Evolutionary conservation across 306 rosid species (phyloP), one percentile per base, ranked within the genome.

Genomic region (Echinosophora koreensis): DNA sequence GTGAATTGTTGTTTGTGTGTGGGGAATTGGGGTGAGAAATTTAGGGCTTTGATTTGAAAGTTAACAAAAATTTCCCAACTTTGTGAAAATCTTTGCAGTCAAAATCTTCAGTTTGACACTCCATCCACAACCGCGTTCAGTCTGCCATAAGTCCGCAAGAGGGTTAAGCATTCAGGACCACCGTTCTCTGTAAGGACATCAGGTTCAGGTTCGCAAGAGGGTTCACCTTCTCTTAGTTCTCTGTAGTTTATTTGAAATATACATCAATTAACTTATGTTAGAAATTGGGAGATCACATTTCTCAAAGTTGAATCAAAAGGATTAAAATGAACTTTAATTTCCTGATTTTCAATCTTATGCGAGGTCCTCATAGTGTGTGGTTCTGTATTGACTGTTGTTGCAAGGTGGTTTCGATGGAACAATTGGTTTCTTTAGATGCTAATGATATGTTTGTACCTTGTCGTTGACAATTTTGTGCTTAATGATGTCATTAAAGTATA

Each of bases 41-140:
- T 77, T 91, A 89, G 93, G 93, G 98, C 77, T 89, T 80, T 78
- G 64, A 22, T 11, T 76, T 78, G 49, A 22, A 8, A 38, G 66
- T n/a, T 62, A 32, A 47, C 11, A 3, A 30, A 47, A 30, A 70
- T 42, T 6, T 8, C 67, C 76, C 69, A 50, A 9, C 34, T 76
- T 73, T 56, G n/a, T n/a, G n/a, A n/a, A n/a, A n/a, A n/a, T n/a
- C n/a, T n/a, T n/a, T n/a, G n/a, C n/a, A n/a, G n/a, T n/a, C n/a
- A n/a, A n/a, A n/a, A n/a, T n/a, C n/a, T n/a, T n/a, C n/a, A n/a
- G n/a, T n/a, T n/a, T n/a, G n/a, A n/a, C n/a, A n/a, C n/a, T n/a
- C n/a, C n/a, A n/a, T n/a, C n/a, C n/a, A n/a, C n/a, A n/a, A n/a
- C n/a, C n/a, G n/a, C n/a, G n/a, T n/a, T n/a, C n/a, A n/a, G n/a